Conservation (phyloP, 306 rosid genomes). For the Ormosia emarginata region DNA sequence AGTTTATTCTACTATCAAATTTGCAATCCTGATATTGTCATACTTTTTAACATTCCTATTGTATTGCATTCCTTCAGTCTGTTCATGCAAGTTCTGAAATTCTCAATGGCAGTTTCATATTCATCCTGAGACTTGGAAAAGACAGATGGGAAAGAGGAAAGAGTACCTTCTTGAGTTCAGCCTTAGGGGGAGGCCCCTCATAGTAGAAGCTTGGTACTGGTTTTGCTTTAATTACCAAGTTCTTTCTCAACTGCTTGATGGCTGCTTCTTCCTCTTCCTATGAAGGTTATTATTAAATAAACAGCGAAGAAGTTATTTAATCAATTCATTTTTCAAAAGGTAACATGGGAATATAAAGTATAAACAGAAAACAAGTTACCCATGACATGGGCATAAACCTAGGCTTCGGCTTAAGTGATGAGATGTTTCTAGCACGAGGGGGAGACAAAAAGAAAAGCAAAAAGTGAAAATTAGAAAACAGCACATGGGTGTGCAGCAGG, state of each 20-base stretch:
- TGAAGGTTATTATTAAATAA: conserved; percentile 15
- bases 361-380: not conserved
- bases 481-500: not conserved
- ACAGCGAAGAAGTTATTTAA: not conserved
- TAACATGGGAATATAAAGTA: not conserved
- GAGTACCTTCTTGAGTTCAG: conserved; percentile 79
- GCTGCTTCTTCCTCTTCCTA: conserved; percentile 99
- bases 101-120: not conserved
- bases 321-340: not conserved
- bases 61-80: not conserved
- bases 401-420: conserved; percentile 4
- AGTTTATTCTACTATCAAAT: not conserved
- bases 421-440: not conserved
- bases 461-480: not conserved
- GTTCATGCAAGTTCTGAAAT: not conserved
- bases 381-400: not conserved
- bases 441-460: not conserved
- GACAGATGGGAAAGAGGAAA: not conserved
- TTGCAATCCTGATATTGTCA: not conserved
- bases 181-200: conserved; percentile 84
- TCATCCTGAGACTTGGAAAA: conserved; percentile 11
- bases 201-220: conserved; percentile 96
- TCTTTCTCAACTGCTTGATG: conserved; percentile 76
- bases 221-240: conserved; percentile 85
- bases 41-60: not conserved